Evolutionary conservation across 2,329 filamentous ascomycete genomes (phyloP), one percentile per base, ranked within the genome.

Genomic region (Fusarium sp.): DNA sequence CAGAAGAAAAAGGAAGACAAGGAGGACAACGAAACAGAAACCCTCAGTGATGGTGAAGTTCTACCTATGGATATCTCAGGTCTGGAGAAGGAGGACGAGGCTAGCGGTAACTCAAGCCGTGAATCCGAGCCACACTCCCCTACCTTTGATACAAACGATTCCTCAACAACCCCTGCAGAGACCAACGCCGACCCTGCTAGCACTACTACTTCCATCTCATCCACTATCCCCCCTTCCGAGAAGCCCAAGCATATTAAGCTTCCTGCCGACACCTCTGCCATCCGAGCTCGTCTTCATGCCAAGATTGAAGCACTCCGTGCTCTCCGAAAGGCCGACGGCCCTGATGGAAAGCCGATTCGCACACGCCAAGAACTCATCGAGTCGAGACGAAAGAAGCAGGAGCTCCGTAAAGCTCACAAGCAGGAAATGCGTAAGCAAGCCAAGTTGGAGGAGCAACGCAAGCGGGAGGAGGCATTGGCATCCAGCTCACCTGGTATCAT

Each of bases 341-440:
- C 90, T 1, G 90, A 96, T 72, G 93, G 93, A 62, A 90, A 91
- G 74, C 78, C 78, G 17, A 92, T 95, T 58, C 89, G 91, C 67
- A 97, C 93, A 63, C 88, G 96, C 63, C 91, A 97, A 80, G 94
- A 98, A 76, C 86, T 99, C 14, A 93, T 99, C 72, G 96, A 98
- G 79, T 88, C 92, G 42, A 88, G 96, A 40, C 88, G 96, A 66
- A 89, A 90, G 76, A 97, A 97, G 81, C 92, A 97, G 77, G 91
- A 93, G 61, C 89, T 94, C 77, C 89, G 93, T 65, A 95, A 94
- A 77, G 90, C 89, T 21, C 91, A 95, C 74, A 98, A 97, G 83
- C 96, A 97, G 79, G 92, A 95, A 74, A 82, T 94, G 59, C 88
- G 94, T 42, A 84, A 87, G 68, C 86, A 92, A 72, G 91, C 91